These are phyloP conservation scores for Haberlea rhodopensis DNA, from an alignment of 257 asterid genomes.

Conservation along the genomic window DNA sequence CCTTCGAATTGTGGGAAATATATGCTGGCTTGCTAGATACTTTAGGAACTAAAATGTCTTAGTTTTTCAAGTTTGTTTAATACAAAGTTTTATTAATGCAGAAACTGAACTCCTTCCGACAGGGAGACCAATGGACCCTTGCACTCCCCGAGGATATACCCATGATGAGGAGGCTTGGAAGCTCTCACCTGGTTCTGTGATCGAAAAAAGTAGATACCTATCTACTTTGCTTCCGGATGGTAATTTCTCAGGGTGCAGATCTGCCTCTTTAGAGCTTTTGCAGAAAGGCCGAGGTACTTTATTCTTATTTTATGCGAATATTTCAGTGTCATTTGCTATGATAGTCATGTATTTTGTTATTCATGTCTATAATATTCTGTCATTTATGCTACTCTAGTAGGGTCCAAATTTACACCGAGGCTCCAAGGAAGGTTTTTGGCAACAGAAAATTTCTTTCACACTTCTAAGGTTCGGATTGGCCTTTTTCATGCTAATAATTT, in stretches of 20 bases:
- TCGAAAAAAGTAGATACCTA: constrained; percentile 43
- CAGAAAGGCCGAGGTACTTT: constrained; percentile 78
- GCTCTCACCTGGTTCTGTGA: constrained; percentile 42
- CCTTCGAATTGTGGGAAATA: not conserved
- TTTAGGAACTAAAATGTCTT: not conserved
- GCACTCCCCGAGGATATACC: constrained; percentile 84
- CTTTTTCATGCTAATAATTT: not conserved
- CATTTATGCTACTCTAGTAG: constrained; percentile 33
- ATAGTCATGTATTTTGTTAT: not conserved
- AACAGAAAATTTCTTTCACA: constrained; percentile 87
- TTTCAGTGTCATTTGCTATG: not conserved
- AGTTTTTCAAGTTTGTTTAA: constrained; percentile 11
- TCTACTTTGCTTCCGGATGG: constrained; percentile 69
- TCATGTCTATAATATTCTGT: not conserved
- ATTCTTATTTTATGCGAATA: constrained; percentile 8
- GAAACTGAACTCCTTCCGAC: constrained; percentile 48
- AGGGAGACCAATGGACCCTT: constrained; percentile 67
- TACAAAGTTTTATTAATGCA: constrained; percentile 39
- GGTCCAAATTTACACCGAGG: constrained; percentile 78
- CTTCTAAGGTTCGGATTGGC: constrained; percentile 61
- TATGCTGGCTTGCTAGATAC: not conserved
- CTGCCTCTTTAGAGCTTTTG: constrained; percentile 72
- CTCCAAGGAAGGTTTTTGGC: constrained; percentile 90
- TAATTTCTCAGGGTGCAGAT: constrained; percentile 88
- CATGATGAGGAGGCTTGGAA: constrained; percentile 40